phyloP scores from a whole-genome alignment of 192 early-diverging fungal species.

The Coemansia sp. region DNA sequence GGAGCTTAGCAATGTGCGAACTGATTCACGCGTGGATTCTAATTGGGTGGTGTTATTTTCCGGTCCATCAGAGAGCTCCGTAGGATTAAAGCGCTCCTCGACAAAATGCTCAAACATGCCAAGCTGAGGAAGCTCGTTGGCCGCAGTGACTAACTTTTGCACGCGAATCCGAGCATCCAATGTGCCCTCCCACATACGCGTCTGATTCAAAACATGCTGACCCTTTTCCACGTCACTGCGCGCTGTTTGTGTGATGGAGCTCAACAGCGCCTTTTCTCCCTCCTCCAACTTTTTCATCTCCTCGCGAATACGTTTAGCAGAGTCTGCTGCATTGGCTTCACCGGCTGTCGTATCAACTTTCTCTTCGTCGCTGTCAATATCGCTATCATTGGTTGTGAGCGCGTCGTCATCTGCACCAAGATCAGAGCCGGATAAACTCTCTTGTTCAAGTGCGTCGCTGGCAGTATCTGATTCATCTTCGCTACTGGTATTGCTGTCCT shows the following conservation, averaged over 20 bases:
- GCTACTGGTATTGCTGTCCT: constrained; percentile 29
- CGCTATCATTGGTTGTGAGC: constrained; percentile 12
- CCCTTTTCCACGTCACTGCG: constrained; percentile 87
- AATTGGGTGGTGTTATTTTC: constrained; percentile 7
- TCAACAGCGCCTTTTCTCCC: constrained; percentile 82
- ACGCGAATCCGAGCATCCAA: constrained; percentile 86
- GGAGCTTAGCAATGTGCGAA: constrained; percentile 26
- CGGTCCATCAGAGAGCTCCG: background rate
- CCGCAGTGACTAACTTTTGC: constrained; percentile 70
- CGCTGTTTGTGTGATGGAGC: constrained; percentile 71
- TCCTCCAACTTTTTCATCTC: constrained; percentile 73
- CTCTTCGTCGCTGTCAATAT: constrained; percentile 22
- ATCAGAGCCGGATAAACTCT: constrained; percentile 13
- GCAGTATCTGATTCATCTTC: constrained; percentile 33
- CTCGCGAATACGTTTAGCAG: constrained; percentile 41
- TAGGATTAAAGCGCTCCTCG: background rate
- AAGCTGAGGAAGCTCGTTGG: constrained; percentile 76
- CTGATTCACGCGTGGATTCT: constrained; percentile 19
- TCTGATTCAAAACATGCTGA: constrained; percentile 83
- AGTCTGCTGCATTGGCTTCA: constrained; percentile 37
- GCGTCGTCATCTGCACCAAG: constrained; percentile 38
- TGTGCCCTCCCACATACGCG: constrained; percentile 77
- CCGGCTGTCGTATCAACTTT: constrained; percentile 23
- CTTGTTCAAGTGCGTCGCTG: constrained; percentile 35
- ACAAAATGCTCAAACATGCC: constrained; percentile 22